Conservation (phyloP, 2,329 filamentous ascomycete species). For the Talaromyces sp. region DNA sequence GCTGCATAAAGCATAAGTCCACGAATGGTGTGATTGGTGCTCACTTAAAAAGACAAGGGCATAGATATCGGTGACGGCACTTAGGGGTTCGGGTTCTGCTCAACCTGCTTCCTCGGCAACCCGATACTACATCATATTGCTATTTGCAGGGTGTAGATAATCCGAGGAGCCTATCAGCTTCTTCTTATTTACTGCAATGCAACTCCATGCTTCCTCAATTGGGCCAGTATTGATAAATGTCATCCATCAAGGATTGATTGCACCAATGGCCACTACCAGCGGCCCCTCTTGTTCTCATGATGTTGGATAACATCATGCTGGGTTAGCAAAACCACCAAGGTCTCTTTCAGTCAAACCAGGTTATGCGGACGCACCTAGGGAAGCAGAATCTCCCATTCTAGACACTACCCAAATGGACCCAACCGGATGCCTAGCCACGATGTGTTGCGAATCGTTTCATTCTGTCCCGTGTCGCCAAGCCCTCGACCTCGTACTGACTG, state of each 20-base stretch:
- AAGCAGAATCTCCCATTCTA: no score
- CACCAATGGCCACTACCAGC: not conserved
- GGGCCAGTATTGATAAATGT: not conserved
- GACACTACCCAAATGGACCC: no score
- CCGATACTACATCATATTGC: not conserved
- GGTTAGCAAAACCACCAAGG: not conserved
- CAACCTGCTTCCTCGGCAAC: not conserved
- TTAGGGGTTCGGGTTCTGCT: not conserved
- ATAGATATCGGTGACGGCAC: not conserved
- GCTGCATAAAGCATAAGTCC: not conserved
- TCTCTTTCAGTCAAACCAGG: not conserved
- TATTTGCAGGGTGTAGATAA: not conserved
- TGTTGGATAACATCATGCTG: not conserved
- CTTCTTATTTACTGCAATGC: not conserved
- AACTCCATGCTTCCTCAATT: not conserved
- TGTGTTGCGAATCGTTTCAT: no score
- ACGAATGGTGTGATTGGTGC: not conserved
- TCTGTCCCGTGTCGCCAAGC: no score
- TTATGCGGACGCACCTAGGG: not conserved
- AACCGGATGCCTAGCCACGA: not conserved
- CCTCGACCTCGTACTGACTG: no score
- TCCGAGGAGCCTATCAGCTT: not conserved
- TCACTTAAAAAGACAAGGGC: not conserved
- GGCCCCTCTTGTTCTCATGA: not conserved
- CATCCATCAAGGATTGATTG: no score